Conservation (phyloP, 306 rosid genomes). For the Oemleria cerasiformis region DNA sequence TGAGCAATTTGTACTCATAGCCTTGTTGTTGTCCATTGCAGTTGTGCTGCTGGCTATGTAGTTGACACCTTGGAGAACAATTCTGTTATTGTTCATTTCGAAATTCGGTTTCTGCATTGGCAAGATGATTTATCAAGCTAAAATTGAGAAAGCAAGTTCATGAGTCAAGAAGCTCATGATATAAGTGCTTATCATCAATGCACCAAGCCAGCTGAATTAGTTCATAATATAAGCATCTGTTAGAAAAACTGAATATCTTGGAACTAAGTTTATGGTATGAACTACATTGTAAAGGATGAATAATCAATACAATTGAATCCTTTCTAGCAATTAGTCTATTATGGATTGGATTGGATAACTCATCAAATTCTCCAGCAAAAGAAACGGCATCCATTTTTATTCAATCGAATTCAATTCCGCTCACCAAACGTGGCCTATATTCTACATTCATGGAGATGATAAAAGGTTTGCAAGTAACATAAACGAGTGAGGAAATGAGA, state of each 20-base stretch:
- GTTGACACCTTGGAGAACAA: constrained; percentile 25
- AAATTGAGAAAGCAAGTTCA: not conserved
- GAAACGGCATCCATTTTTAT: no score
- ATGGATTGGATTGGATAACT: no score
- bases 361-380: no score
- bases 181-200: no score
- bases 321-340: not conserved
- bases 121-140: constrained; percentile 2
- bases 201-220: not conserved
- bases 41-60: constrained; percentile 29
- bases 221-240: not conserved
- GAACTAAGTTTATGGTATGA: no score
- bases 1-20: constrained; percentile 28
- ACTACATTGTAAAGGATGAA: not conserved
- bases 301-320: not conserved
- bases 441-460: not conserved
- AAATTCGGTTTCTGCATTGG: constrained; percentile 55
- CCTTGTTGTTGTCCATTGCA: constrained; percentile 36
- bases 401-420: no score
- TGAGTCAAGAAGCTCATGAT: no score
- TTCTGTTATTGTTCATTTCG: constrained; percentile 30
- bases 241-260: not conserved
- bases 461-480: not conserved
- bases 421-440: no score
- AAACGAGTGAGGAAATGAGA: not conserved